Evolutionary conservation across 2,329 filamentous ascomycete species (phyloP).

Genomic region (Lasiodiplodia gonubiensis): DNA sequence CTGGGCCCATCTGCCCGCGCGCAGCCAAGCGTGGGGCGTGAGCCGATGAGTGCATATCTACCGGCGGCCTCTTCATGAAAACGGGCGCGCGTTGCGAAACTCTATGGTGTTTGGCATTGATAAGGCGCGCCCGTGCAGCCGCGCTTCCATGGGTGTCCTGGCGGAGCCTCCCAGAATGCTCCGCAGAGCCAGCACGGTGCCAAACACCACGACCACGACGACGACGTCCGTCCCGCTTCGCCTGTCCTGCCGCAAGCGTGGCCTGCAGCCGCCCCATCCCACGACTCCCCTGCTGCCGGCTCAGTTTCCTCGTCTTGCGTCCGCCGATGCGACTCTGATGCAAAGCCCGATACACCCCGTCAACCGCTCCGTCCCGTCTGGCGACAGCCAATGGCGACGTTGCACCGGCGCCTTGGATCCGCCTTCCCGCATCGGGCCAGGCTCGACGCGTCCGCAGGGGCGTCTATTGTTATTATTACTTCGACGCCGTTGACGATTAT

Average conservation of each 20-base stretch:
- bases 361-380: neutral
- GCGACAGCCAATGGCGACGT: neutral
- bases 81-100: conserved; percentile 13
- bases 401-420: conserved; percentile 1
- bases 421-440: conserved; percentile 7
- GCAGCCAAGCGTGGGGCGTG: conserved; percentile 19
- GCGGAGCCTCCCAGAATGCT: conserved; percentile 12
- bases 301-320: conserved; percentile 13
- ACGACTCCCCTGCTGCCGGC: neutral
- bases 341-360: conserved; percentile 8
- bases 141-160: conserved; percentile 12
- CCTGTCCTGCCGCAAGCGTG: conserved; percentile 5
- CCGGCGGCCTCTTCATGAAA: conserved; percentile 3
- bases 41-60: neutral
- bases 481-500: conserved; percentile 9
- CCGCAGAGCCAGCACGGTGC: conserved; percentile 5
- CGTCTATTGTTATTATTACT: neutral
- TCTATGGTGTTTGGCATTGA: conserved; percentile 11
- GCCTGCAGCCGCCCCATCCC: neutral
- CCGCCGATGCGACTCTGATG: conserved; percentile 3
- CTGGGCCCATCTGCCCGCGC: conserved; percentile 1
- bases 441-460: neutral
- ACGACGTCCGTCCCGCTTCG: conserved; percentile 9
- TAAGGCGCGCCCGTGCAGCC: conserved; percentile 10
- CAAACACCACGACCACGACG: neutral